Conservation (phyloP, 164 flowering plant genomes). For the Chimonanthus salicifolius region DNA sequence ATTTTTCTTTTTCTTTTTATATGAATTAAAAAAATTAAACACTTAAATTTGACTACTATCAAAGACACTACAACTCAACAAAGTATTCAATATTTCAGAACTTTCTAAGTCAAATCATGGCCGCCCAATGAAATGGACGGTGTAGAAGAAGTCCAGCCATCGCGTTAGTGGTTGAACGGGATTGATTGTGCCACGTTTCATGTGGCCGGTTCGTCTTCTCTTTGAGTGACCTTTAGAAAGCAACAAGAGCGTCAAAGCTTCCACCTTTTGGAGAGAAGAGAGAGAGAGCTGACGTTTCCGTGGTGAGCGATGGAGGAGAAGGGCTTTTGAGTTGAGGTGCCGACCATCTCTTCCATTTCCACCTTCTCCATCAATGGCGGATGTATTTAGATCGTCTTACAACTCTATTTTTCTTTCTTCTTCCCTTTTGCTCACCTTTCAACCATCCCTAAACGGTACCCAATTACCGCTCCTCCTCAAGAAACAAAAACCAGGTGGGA, state of each 20-base stretch:
- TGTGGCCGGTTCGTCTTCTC: no score
- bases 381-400: conserved; percentile 30
- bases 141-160: no score
- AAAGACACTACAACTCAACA: no score
- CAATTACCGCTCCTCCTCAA: conserved; percentile 17
- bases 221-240: background rate
- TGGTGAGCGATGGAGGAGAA: background rate
- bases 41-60: no score
- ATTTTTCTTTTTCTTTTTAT: no score
- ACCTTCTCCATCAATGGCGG: conserved; percentile 37
- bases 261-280: background rate
- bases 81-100: no score
- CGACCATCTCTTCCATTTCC: background rate
- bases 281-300: background rate
- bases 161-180: no score
- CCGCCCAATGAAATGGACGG: no score
- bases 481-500: conserved; percentile 13
- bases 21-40: no score
- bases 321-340: background rate
- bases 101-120: no score
- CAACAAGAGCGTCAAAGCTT: background rate
- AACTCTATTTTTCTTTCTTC: conserved; percentile 16
- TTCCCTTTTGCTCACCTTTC: conserved; percentile 9
- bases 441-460: background rate
- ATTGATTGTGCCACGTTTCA: no score